Percentiles rank a stretch among this genome's conserved stretches.
Conservation (phyloP, 345 rosid species). For the Pistacia atlantica region DNA sequence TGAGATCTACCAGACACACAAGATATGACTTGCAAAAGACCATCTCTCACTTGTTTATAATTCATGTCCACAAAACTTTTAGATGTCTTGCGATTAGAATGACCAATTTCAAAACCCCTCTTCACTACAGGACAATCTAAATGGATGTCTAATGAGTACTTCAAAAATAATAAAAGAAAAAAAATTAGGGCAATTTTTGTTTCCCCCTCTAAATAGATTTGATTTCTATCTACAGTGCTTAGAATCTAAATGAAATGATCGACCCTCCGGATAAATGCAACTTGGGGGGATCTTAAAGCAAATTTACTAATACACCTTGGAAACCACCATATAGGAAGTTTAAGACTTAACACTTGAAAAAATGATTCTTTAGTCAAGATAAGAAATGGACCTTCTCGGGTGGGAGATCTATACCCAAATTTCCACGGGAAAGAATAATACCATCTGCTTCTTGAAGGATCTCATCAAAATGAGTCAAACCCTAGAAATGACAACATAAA, state of each 20-base stretch:
- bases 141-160: background rate
- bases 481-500: conserved; percentile 41
- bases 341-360: background rate
- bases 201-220: background rate
- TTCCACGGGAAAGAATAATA: conserved; percentile 96
- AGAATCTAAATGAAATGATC: background rate
- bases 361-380: background rate
- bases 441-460: conserved; percentile 99
- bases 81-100: background rate
- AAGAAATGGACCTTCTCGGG: conserved; percentile 83
- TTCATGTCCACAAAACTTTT: background rate
- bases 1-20: background rate
- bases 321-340: background rate
- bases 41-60: background rate
- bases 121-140: background rate
- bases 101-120: background rate
- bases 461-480: conserved; percentile 94
- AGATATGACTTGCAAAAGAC: background rate
- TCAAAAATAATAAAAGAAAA: background rate
- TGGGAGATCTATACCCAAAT: conserved; percentile 96
- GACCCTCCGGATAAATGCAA: background rate
- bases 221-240: background rate
- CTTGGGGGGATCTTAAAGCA: background rate
- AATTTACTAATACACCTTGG: background rate
- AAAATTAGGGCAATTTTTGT: background rate